Base-by-base conservation (phyloP, 352 stramenopile genomes). In the Globisporangium megalacanthum region DNA sequence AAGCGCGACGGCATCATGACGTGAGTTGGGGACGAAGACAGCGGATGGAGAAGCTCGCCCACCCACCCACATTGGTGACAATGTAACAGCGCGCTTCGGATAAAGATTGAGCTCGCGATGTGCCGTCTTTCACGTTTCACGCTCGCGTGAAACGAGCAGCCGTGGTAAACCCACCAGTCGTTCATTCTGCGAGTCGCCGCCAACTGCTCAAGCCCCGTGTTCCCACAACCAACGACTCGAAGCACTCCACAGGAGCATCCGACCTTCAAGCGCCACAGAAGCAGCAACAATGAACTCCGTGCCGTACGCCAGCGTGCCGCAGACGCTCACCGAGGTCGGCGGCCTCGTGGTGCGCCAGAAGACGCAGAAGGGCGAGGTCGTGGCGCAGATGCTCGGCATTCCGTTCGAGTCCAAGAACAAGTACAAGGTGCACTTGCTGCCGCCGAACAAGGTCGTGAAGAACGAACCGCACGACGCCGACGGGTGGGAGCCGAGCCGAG, bases 371-470 rank as follows among this genome's bases (percentile, higher is more conserved):
- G 59, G 51, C 14, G 75, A 86, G 45, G 67, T 75, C 42, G 50
- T 74, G n/a, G 70, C 74, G 50, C 76, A 88, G 64, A 62, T 75
- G 49, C 14, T 83, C 37, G 75, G 68, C 10, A 22, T 87, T 44
- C 75, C 79, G 2, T 86, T 72, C 42, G 77, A 89, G 53, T 45
- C 65, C n/a, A 58, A 52, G 39, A 89, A 89, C 75, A 77, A 80
- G 61, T 89, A 88, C 68, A 68, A 68, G 15, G 54, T 88, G 39
- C 61, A 70, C 29, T 22, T 64, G 19, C 62, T 89, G 25, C 75
- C 71, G 48, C 29, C 60, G 4, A 68, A 64, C 65, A 88, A 85
- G 48, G 68, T 70, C 11, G 72, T 80, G 53, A 86, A 84, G 65
- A 83, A 68, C 39, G 20, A 70, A 4, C 73, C 73, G 2, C 36